These are phyloP conservation scores for Chytridium lagenaria DNA, from an alignment of 371 early-diverging fungal genomes.

Conservation along the genomic window DNA sequence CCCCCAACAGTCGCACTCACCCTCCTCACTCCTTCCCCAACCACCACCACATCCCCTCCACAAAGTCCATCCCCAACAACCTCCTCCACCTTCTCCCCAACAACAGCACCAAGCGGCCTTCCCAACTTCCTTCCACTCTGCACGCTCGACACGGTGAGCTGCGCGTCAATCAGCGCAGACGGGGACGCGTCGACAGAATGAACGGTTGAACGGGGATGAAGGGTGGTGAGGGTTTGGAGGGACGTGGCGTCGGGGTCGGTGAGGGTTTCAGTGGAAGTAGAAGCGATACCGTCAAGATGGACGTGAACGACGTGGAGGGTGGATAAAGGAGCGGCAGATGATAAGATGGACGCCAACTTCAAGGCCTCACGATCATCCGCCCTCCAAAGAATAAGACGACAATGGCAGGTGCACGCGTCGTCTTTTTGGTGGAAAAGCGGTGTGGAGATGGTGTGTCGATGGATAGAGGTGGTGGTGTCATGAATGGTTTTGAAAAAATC, in stretches of 20 bases:
- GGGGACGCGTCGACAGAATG: neutral
- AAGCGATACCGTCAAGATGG: neutral
- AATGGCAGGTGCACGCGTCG: neutral
- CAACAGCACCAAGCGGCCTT: neutral
- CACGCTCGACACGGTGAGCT: too few species aligned
- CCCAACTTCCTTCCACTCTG: too few species aligned
- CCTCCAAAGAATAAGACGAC: conserved; percentile 8
- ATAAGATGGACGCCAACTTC: neutral
- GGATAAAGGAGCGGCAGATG: neutral
- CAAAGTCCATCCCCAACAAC: neutral
- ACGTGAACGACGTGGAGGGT: neutral
- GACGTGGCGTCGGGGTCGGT: neutral
- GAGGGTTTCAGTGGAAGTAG: neutral
- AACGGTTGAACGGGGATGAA: neutral
- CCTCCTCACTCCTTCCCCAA: neutral
- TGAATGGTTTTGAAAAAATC: neutral
- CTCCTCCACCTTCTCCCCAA: neutral
- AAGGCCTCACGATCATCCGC: conserved; percentile 14
- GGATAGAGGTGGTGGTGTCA: neutral
- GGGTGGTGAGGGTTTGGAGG: neutral
- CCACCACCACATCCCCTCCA: neutral
- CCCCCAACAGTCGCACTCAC: neutral
- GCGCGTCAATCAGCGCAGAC: neutral
- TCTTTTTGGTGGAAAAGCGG: neutral
- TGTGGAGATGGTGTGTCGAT: too few species aligned